Conservation (phyloP, 2,329 filamentous ascomycete species). For the Chrysosporium queenslandicum region DNA sequence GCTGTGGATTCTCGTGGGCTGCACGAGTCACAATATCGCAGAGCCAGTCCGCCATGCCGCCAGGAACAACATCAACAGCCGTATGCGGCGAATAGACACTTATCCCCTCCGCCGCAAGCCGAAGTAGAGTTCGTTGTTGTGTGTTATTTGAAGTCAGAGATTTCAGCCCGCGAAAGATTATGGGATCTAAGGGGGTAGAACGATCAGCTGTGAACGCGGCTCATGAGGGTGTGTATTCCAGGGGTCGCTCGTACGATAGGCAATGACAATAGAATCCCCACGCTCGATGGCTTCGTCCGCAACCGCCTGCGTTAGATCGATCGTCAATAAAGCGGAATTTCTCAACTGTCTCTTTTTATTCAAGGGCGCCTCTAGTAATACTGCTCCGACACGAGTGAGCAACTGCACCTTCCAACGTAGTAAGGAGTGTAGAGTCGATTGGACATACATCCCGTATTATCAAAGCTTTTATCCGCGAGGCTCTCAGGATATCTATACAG, state of each 20-base stretch:
- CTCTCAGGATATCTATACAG: slow-evolving; percentile 68
- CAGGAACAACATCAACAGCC: slow-evolving; percentile 74
- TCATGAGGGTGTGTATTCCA: not conserved
- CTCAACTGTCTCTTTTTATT: slow-evolving; percentile 46
- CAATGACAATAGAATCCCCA: slow-evolving; percentile 67
- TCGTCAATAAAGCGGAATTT: slow-evolving; percentile 67
- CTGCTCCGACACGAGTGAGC: slow-evolving; percentile 29
- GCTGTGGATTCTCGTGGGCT: not conserved
- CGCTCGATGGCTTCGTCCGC: slow-evolving; percentile 78
- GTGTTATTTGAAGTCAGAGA: slow-evolving; percentile 72
- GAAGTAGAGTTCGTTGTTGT: slow-evolving; percentile 76
- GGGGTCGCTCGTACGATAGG: slow-evolving; percentile 58
- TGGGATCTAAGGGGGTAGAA: slow-evolving; percentile 52
- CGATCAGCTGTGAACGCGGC: not conserved
- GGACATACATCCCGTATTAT: slow-evolving; percentile 65
- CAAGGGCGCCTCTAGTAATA: slow-evolving; percentile 60
- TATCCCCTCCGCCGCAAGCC: slow-evolving; percentile 73
- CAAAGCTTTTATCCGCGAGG: slow-evolving; percentile 81
- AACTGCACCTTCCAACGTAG: not conserved
- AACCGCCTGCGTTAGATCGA: slow-evolving; percentile 82
- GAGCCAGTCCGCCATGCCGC: slow-evolving; percentile 88
- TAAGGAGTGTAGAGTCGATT: too few species aligned
- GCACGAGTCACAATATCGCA: slow-evolving; percentile 67
- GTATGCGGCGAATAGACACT: slow-evolving; percentile 96
- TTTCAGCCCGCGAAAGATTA: slow-evolving; percentile 91